These are phyloP conservation scores for Xerocomus amazonicus DNA, from an alignment of 1,284 basidiomycete species.

Conservation along the genomic window DNA sequence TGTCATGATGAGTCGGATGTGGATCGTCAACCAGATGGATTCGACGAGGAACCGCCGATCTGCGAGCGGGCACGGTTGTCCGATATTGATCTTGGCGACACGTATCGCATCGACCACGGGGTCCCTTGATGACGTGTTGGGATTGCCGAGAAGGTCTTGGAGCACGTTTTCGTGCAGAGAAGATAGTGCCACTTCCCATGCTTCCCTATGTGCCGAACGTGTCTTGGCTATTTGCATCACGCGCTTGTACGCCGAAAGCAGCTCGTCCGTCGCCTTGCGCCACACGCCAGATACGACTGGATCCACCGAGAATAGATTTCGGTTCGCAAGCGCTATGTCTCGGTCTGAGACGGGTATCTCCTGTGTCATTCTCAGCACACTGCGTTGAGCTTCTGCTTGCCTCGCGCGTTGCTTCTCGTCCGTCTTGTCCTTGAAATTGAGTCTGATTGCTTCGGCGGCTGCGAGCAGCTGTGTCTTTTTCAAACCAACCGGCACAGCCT, in stretches of 20 bases:
- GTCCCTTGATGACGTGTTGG: slow-evolving; percentile 22
- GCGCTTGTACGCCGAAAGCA: slow-evolving; percentile 36
- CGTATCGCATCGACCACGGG: slow-evolving; percentile 42
- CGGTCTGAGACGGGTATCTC: slow-evolving; percentile 16
- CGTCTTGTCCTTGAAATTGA: slow-evolving; percentile 21
- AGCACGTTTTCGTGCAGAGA: slow-evolving; percentile 43
- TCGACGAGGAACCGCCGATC: slow-evolving; percentile 46
- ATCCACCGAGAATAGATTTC: slow-evolving; percentile 31
- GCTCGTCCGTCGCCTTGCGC: slow-evolving; percentile 29
- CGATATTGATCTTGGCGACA: slow-evolving; percentile 40
- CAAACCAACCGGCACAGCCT: slow-evolving; percentile 19
- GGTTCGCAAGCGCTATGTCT: slow-evolving; percentile 20
- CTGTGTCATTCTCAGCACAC: slow-evolving; percentile 6
- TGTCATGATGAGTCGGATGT: slow-evolving; percentile 40
- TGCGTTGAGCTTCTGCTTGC: slow-evolving; percentile 11
- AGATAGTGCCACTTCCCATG: slow-evolving; percentile 46
- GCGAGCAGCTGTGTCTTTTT: slow-evolving; percentile 16
- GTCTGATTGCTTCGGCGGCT: slow-evolving; percentile 10
- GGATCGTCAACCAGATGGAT: slow-evolving; percentile 43
- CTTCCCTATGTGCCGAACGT: slow-evolving; percentile 43
- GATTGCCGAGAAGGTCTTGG: slow-evolving; percentile 22
- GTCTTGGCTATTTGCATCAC: slow-evolving; percentile 33
- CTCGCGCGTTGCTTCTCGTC: slow-evolving; percentile 5
- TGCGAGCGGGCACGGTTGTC: slow-evolving; percentile 45
- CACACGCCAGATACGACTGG: slow-evolving; percentile 33